A percentile compares a stretch with the other conserved stretches of the same genome.
Evolutionary conservation across 345 rosid species (phyloP).

Genomic region (Carallia brachiata): DNA sequence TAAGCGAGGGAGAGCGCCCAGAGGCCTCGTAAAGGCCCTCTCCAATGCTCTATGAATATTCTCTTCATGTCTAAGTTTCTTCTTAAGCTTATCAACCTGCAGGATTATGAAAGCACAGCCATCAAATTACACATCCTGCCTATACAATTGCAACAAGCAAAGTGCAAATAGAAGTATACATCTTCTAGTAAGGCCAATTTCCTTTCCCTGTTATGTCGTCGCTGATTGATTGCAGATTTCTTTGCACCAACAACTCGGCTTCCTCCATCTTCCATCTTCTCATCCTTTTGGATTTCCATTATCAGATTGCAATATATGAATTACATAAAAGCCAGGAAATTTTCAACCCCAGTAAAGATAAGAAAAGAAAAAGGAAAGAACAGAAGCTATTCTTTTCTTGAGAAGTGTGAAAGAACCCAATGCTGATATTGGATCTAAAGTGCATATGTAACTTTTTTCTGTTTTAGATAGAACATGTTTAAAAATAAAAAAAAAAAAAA

Average conservation of each 20-base stretch:
- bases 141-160: background rate
- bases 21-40: conserved; percentile 85
- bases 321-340: conserved; percentile 1
- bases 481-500: background rate
- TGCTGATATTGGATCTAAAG: conserved; percentile 56
- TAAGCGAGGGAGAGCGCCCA: conserved; percentile 92
- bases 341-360: conserved; percentile 2
- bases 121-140: conserved; percentile 4
- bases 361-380: conserved; percentile 12
- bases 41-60: conserved; percentile 78
- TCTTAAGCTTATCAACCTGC: conserved; percentile 83
- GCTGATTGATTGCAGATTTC: conserved; percentile 49
- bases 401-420: conserved; percentile 50
- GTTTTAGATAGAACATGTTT: conserved; percentile 10
- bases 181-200: conserved; percentile 79
- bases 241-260: conserved; percentile 37
- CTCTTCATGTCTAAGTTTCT: conserved; percentile 82
- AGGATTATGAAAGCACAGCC: conserved; percentile 10
- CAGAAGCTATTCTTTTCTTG: conserved; percentile 52
- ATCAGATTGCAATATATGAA: conserved; percentile 17
- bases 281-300: conserved; percentile 40
- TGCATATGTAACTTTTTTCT: conserved; percentile 13
- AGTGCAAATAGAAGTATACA: conserved; percentile 40
- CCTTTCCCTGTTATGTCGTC: conserved; percentile 69
- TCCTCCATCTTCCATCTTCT: conserved; percentile 50